These are phyloP conservation scores for Psilocybe sp. DNA, from an alignment of 768 basidiomycete genomes.

Conservation along the genomic window DNA sequence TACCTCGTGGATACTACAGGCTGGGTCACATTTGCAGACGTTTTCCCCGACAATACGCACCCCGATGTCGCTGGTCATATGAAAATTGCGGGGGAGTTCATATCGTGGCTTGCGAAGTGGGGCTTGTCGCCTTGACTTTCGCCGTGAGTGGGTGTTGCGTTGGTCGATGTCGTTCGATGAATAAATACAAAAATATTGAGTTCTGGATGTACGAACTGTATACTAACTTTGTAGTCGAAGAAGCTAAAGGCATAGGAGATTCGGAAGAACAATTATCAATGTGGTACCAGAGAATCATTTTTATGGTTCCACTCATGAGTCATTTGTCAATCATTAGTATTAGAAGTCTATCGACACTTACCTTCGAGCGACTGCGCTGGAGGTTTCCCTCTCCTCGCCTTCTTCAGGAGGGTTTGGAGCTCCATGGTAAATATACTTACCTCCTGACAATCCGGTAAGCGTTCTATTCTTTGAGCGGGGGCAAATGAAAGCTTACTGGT, in stretches of 20 bases:
- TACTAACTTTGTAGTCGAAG: no score
- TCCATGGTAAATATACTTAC: conserved; percentile 39
- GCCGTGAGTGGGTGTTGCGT: not conserved
- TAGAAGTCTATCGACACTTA: no score
- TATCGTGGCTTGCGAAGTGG: conserved; percentile 44
- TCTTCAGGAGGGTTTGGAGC: conserved; percentile 34
- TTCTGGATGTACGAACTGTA: no score
- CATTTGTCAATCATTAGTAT: no score
- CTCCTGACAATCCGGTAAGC: conserved; percentile 25
- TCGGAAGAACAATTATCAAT: no score
- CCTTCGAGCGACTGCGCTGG: no score
- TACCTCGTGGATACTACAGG: conserved; percentile 56
- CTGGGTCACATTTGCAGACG: conserved; percentile 50
- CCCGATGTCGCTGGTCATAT: conserved; percentile 45
- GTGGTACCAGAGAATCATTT: no score
- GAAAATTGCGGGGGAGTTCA: conserved; percentile 46
- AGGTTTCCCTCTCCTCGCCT: not conserved
- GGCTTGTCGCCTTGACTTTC: conserved; percentile 28
- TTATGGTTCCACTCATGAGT: no score
- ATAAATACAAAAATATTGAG: no score
- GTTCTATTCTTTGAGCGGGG: not conserved
- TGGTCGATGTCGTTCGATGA: no score
- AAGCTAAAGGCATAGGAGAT: no score
- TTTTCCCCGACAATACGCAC: conserved; percentile 49
- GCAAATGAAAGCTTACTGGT: conserved; percentile 37